Base-by-base conservation (phyloP, 1,284 basidiomycete genomes). In the Cutaneotrichosporon dermatis region DNA sequence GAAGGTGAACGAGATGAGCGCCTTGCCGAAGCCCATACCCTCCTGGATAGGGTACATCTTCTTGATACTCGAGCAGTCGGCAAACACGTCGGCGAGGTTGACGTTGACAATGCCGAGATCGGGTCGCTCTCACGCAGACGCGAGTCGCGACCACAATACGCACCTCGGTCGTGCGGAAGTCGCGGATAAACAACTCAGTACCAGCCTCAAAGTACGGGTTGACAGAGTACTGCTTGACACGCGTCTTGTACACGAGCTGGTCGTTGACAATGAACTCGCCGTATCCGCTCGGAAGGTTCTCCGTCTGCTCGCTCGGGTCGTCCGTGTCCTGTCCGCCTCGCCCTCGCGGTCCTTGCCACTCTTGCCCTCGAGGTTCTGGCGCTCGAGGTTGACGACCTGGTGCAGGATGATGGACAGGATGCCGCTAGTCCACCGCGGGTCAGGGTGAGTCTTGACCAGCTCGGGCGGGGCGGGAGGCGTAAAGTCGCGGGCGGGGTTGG, bases 151-250 rank as follows among this genome's bases (percentile, higher is more conserved):
- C 84, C 11, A 87, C 83, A 35, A 90, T 81, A 15, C 87, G 80
- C 25, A 90, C 81, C 11, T 84, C 81, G 12, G 87, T 83, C 43
- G 82, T 81, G 48, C 80, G 79, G 83, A 85, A 89, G 71, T 90
- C 85, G 35, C 86, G 82, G 48, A 90, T 79, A 71, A 90, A 89
- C 40, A 83, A 78, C 76, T 91, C 88, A 11, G 86, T 86, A 1
- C 85, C 83, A 1, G 88, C 87, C 65, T 86, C 82, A 70, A 85
- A 89, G 79, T 86, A 90, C 6, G 88, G 88, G 76, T 88, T 87
- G 59, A 82, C 84, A 11, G 81, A 83, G 76, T 86, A 87, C 65
- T 79, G 76, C 69, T 81, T 81, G 80, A 85, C 65, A 71, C 82
- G 76, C 74, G 86, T 82, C 64, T 76, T 77, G 71, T 79, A 79